phyloP scores from a whole-genome alignment of 192 early-diverging fungal species.

The Entrophospora sp. region DNA sequence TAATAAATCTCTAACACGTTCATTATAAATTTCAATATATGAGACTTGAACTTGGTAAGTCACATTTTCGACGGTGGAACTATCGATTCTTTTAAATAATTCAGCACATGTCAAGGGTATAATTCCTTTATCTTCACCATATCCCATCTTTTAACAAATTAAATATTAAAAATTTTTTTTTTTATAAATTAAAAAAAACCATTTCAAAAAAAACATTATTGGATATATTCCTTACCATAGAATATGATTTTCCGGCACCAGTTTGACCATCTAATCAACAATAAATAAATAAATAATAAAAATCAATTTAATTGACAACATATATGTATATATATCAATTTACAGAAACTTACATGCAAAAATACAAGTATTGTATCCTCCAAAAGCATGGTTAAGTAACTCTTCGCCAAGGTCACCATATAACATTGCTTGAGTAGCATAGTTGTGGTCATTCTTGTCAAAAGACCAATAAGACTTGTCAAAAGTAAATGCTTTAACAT shows the following conservation, averaged over 20 bases:
- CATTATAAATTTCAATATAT: slow-evolving; percentile 91
- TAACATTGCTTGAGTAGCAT: slow-evolving; percentile 66
- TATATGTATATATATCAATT: not conserved
- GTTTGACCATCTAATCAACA: slow-evolving; percentile 61
- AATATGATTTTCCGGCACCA: slow-evolving; percentile 68
- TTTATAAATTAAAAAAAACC: too few relatives aligned
- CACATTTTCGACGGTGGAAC: slow-evolving; percentile 29
- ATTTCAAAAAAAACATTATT: too few relatives aligned
- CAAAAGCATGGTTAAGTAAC: slow-evolving; percentile 76
- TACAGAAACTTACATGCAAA: slow-evolving; percentile 67
- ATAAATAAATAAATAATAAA: not conserved
- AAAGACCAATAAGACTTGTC: slow-evolving; percentile 88
- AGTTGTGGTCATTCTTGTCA: slow-evolving; percentile 47
- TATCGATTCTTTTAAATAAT: slow-evolving; percentile 61
- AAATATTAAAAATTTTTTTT: too few relatives aligned
- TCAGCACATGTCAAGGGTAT: slow-evolving; percentile 78
- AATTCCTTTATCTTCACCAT: slow-evolving; percentile 71
- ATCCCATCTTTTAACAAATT: slow-evolving; percentile 44
- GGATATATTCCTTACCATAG: slow-evolving; percentile 39
- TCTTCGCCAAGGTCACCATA: slow-evolving; percentile 70
- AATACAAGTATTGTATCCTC: slow-evolving; percentile 87
- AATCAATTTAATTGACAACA: not conserved
- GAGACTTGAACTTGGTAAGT: slow-evolving; percentile 68
- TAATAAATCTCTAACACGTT: slow-evolving; percentile 71
- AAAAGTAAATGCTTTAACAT: slow-evolving; percentile 66